Evolutionary conservation across 2,329 filamentous ascomycete species (phyloP).

Genomic region (Cryphonectria nitschkei): DNA sequence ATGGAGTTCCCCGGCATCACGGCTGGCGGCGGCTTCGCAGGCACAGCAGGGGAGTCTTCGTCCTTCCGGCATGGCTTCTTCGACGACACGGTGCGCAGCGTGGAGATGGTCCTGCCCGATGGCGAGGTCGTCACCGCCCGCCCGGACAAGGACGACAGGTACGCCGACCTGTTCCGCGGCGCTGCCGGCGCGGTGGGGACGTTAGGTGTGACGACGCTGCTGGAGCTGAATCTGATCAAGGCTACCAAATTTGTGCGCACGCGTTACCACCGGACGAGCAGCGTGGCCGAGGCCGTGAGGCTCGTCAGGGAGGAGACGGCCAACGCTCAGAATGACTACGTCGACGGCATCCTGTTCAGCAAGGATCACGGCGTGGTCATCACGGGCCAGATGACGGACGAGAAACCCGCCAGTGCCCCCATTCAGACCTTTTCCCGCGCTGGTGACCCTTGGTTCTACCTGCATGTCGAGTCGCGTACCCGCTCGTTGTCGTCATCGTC

Average conservation of each 20-base stretch:
- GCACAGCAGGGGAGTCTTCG: slow-evolving; percentile 71
- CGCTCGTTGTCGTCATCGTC: slow-evolving; percentile 30
- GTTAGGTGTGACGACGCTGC: slow-evolving; percentile 67
- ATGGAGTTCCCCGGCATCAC: slow-evolving; percentile 81
- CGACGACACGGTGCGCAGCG: slow-evolving; percentile 62
- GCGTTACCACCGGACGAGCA: slow-evolving; percentile 60
- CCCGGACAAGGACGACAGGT: slow-evolving; percentile 6
- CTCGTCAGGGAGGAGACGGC: slow-evolving; percentile 53
- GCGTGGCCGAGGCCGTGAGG: slow-evolving; percentile 51
- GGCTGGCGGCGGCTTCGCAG: slow-evolving; percentile 71
- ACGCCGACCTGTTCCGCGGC: slow-evolving; percentile 59
- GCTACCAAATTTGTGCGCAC: slow-evolving; percentile 65
- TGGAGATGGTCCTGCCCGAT: slow-evolving; percentile 72
- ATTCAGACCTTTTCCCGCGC: slow-evolving; percentile 61
- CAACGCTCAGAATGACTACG: slow-evolving; percentile 62
- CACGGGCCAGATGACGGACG: slow-evolving; percentile 64
- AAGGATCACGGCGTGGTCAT: slow-evolving; percentile 67
- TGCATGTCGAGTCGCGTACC: slow-evolving; percentile 62
- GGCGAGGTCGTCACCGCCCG: slow-evolving; percentile 63
- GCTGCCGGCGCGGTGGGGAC: slow-evolving; percentile 71
- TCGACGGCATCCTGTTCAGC: slow-evolving; percentile 73
- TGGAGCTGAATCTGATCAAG: slow-evolving; percentile 66
- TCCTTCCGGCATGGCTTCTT: slow-evolving; percentile 75
- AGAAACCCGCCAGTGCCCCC: slow-evolving; percentile 42
- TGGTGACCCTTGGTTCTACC: slow-evolving; percentile 76